Percentiles rank a stretch among this genome's conserved stretches.
Conservation (phyloP, 306 rosid genomes). For the Inga oerstediana region DNA sequence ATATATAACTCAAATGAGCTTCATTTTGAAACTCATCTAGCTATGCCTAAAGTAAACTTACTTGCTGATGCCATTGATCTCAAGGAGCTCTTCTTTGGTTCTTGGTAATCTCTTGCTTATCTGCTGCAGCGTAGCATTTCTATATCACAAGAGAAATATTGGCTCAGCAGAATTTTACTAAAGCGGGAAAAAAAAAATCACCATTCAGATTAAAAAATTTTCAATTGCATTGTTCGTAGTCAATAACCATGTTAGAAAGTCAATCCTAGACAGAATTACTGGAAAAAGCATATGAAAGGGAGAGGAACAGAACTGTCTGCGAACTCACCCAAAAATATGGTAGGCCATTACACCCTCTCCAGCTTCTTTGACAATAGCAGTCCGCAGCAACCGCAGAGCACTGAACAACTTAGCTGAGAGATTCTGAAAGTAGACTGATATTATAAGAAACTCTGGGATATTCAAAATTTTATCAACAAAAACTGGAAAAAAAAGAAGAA, state of each 20-base stretch:
- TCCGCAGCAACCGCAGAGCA: slow-evolving; percentile 74
- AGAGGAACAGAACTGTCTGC: slow-evolving; percentile 16
- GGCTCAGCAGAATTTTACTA: slow-evolving; percentile 3
- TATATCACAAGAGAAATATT: slow-evolving; percentile 32
- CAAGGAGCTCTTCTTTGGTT: slow-evolving; percentile 87
- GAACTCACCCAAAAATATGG: slow-evolving; percentile 83
- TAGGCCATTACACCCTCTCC: slow-evolving; percentile 74
- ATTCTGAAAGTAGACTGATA: slow-evolving; percentile 48
- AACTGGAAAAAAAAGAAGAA: not conserved
- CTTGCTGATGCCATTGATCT: slow-evolving; percentile 86
- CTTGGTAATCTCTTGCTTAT: slow-evolving; percentile 76
- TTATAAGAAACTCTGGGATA: slow-evolving; percentile 11
- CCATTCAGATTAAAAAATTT: slow-evolving; percentile 6
- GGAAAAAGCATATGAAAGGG: not conserved
- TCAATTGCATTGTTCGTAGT: slow-evolving; percentile 4
- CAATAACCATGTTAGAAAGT: not conserved
- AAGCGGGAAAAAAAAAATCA: not conserved
- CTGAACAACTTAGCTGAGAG: slow-evolving; percentile 73
- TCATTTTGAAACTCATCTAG: not conserved
- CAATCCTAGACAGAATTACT: slow-evolving; percentile 8
- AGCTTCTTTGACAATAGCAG: slow-evolving; percentile 65
- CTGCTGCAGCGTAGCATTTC: slow-evolving; percentile 67
- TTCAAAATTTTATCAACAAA: slow-evolving; percentile 23
- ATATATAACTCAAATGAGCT: not conserved
- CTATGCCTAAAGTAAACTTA: slow-evolving; percentile 50